Conservation (phyloP, 169 alveolate species). For the Plasmodium adleri region DNA sequence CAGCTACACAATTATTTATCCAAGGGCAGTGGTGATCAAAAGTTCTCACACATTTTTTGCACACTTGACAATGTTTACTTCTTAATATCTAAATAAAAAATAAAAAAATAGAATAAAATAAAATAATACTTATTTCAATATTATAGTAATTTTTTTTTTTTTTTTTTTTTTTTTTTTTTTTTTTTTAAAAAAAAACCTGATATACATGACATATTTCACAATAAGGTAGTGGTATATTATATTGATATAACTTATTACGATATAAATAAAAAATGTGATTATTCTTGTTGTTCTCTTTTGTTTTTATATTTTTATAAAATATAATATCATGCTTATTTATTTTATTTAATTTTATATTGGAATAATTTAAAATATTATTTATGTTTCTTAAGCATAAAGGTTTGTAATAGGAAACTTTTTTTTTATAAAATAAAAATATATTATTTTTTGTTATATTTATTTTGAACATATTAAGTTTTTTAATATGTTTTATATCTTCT, state of each 20-base stretch:
- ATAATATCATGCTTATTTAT: slow-evolving; percentile 13
- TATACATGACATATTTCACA: background rate
- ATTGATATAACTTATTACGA: slow-evolving; percentile 1
- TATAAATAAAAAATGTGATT: background rate
- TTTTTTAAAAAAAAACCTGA: slow-evolving; percentile 3
- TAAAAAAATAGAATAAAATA: background rate
- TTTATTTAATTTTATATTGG: background rate
- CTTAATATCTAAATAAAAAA: slow-evolving; percentile 12
- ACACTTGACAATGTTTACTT: slow-evolving; percentile 33
- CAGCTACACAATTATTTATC: slow-evolving; percentile 69
- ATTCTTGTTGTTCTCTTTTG: background rate
- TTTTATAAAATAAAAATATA: no score
- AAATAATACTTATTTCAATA: no score
- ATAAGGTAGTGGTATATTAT: slow-evolving; percentile 1
- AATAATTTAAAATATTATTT: background rate
- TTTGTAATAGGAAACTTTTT: background rate
- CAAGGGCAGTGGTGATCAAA: slow-evolving; percentile 66
- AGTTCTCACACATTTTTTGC: slow-evolving; percentile 36
- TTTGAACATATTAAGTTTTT: no score
- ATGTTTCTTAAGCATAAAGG: background rate
- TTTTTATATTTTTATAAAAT: slow-evolving; percentile 20
- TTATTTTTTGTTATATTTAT: no score
- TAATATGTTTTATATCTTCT: no score
- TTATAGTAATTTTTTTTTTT: no score
- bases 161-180: no score